These are phyloP conservation scores for Novymonas esmeraldas DNA, from an alignment of 208 protist genomes.

Conservation along the genomic window DNA sequence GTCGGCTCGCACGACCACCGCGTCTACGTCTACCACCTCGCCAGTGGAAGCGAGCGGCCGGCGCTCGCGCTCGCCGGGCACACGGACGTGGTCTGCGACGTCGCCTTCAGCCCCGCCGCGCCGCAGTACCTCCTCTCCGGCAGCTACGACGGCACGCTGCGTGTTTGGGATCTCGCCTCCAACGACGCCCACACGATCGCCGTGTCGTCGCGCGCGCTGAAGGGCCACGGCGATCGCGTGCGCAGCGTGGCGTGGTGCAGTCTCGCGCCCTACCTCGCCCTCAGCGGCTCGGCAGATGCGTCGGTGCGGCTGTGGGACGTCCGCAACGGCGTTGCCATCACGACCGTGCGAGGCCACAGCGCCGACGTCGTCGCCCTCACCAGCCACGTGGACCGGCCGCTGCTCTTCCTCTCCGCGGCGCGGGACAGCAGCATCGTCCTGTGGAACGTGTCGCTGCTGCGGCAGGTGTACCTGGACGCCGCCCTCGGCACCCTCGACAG, in stretches of 20 bases:
- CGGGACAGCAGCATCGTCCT: slow-evolving; percentile 88
- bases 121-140: slow-evolving; percentile 76
- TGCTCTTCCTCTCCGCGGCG: slow-evolving; percentile 88
- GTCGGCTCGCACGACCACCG: slow-evolving; percentile 86
- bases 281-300: slow-evolving; percentile 82
- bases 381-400: slow-evolving; percentile 85
- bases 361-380: slow-evolving; percentile 84
- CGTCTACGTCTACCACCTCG: slow-evolving; percentile 79
- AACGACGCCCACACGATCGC: slow-evolving; percentile 68
- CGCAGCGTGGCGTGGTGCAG: slow-evolving; percentile 82
- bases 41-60: slow-evolving; percentile 51
- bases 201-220: slow-evolving; percentile 62
- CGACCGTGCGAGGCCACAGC: slow-evolving; percentile 80
- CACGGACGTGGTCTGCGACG: slow-evolving; percentile 70
- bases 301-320: slow-evolving; percentile 93
- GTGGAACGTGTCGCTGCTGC: slow-evolving; percentile 82
- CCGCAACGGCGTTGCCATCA: slow-evolving; percentile 64
- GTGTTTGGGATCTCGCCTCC: slow-evolving; percentile 89
- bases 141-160: slow-evolving; percentile 88
- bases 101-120: slow-evolving; percentile 80
- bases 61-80: slow-evolving; percentile 74
- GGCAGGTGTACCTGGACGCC: slow-evolving; percentile 71
- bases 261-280: slow-evolving; percentile 79
- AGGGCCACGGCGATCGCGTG: slow-evolving; percentile 82
- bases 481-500: slow-evolving; percentile 68